phyloP scores from a whole-genome alignment of 768 basidiomycete genomes.

The Mycena indigotica region DNA sequence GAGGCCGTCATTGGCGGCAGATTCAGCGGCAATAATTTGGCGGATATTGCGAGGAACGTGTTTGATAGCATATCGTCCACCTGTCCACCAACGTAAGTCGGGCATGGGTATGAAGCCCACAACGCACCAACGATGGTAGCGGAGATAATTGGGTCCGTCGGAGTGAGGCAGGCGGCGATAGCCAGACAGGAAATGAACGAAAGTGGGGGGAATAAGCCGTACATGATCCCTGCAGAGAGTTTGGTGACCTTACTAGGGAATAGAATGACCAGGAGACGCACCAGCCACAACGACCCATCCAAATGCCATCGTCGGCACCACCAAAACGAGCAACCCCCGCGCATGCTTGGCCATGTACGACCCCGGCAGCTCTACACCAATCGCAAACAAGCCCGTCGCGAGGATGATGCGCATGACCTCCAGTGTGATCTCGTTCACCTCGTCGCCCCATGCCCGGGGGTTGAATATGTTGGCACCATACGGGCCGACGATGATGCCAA shows the following conservation, averaged over 20 bases:
- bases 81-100: conserved; percentile 34
- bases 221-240: conserved; percentile 55
- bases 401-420: conserved; percentile 89
- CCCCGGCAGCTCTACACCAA: conserved; percentile 90
- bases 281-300: conserved; percentile 81
- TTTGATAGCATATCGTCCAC: conserved; percentile 67
- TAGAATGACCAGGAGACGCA: conserved; percentile 26
- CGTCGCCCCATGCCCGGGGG: conserved; percentile 70
- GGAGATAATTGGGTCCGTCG: conserved; percentile 93
- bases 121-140: conserved; percentile 70
- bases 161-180: conserved; percentile 87
- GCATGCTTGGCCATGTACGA: conserved; percentile 83
- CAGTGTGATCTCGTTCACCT: conserved; percentile 66
- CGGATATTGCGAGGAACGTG: conserved; percentile 78
- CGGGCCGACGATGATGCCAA: conserved; percentile 70
- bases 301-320: conserved; percentile 83
- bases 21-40: conserved; percentile 82
- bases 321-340: conserved; percentile 66
- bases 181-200: conserved; percentile 76
- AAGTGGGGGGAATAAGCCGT: conserved; percentile 70
- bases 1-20: conserved; percentile 93
- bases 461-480: conserved; percentile 71
- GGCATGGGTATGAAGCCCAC: neutral
- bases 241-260: neutral
- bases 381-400: conserved; percentile 89